Evolutionary conservation across 768 basidiomycete genomes (phyloP), one percentile per base, ranked within the genome.

Genomic region (Russula sp.): DNA sequence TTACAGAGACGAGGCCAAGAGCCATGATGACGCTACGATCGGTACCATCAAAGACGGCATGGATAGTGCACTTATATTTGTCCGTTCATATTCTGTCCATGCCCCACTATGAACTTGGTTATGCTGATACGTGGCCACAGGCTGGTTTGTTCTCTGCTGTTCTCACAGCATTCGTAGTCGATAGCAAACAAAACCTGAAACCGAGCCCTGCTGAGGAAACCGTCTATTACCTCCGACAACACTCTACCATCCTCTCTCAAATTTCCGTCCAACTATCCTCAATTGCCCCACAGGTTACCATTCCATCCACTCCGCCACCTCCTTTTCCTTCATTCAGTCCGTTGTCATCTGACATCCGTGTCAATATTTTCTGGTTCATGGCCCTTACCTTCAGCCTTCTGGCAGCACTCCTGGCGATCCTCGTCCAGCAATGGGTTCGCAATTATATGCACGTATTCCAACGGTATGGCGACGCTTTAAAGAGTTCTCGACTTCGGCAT

Each of bases 361-460:
- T 50, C 1, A 50, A 28, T 9, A 26, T 8, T 28, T 28, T 28
- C 49, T 50, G 5, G 22, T 55, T 55, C 36, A 24, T 38, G 36
- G 11, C 54, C 22, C 54, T 55, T 2, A 36, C 10, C 13, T 55
- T 55, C 4, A 55, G 54, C 8, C 54, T 55, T 22, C 18, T 24
- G 3, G 38, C 54, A 0, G 54, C 24, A 26, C 38, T 55, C 22
- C 13, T 55, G 2, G 54, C 54, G 3, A 38, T 55, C 11, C 34
- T 55, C 22, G 22, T 55, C 16, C 54, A 55, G 13, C 22, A 36
- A 55, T 55, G 54, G 34, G 38, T 16, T 40, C 54, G 36, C n/a
- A 10, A 55, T 40, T 55, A 55, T 18, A 40, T 40, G 54, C 5
- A 24, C 7, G 54, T 55, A 22, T 55, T 55, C 54, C 24, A 55